Conservation (phyloP, 2,329 filamentous ascomycete genomes). For the Calonectria fujianensis region DNA sequence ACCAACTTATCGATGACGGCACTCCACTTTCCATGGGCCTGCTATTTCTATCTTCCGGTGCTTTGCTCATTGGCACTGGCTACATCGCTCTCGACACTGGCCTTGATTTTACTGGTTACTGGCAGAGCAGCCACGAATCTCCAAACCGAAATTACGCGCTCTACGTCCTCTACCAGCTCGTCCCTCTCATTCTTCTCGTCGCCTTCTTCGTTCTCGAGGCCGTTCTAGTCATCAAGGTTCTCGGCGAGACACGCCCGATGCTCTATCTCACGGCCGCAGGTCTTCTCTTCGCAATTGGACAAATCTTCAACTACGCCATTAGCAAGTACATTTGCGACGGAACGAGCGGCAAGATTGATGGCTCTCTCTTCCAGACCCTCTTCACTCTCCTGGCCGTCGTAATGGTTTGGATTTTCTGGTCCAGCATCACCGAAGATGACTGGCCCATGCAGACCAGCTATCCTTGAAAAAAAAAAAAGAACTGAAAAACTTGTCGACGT, state of each 20-base stretch:
- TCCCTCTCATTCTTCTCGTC: constrained; percentile 91
- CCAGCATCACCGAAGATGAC: constrained; percentile 98
- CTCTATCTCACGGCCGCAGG: constrained; percentile 85
- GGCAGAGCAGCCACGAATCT: constrained; percentile 78
- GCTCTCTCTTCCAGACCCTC: constrained; percentile 92
- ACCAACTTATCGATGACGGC: constrained; percentile 94
- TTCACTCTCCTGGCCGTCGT: constrained; percentile 92
- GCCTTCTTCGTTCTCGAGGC: constrained; percentile 90
- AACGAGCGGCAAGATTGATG: constrained; percentile 90
- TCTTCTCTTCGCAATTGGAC: constrained; percentile 90
- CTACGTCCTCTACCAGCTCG: constrained; percentile 95
- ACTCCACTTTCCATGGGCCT: constrained; percentile 89
- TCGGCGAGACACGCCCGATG: constrained; percentile 95
- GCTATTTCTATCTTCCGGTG: constrained; percentile 80
- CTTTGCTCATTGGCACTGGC: constrained; percentile 90
- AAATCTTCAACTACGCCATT: constrained; percentile 96
- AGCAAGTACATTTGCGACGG: constrained; percentile 93
- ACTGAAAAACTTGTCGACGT: constrained; percentile 28
- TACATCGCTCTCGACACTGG: constrained; percentile 97
- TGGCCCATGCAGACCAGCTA: constrained; percentile 82
- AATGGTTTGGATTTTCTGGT: constrained; percentile 96
- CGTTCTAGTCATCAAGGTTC: constrained; percentile 87
- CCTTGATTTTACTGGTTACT: constrained; percentile 88
- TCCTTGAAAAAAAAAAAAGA: constrained; percentile 53
- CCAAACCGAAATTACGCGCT: constrained; percentile 87